Conservation (phyloP, 148 eudicot genomes). For the Salicornia ramosissima region DNA sequence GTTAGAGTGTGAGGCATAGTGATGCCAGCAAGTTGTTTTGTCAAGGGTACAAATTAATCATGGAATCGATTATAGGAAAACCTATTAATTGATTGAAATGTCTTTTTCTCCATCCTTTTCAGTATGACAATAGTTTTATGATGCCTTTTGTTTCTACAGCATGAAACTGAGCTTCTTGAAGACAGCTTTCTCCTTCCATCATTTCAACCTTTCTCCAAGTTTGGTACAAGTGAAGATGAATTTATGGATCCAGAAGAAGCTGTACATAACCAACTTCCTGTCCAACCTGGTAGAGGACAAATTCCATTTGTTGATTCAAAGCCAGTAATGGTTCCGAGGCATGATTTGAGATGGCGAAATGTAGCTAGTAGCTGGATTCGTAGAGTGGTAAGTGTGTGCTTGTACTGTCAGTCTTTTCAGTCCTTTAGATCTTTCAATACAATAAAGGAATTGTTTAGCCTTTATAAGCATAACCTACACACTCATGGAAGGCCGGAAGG, state of each 20-base stretch:
- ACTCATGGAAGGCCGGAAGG: background rate
- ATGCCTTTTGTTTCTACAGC: conserved; percentile 37
- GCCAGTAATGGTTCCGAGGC: conserved; percentile 46
- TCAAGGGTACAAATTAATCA: background rate
- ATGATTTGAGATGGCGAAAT: conserved; percentile 59
- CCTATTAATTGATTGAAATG: background rate
- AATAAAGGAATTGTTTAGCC: background rate
- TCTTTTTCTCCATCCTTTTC: background rate
- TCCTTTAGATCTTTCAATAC: background rate
- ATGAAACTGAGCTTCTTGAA: conserved; percentile 82
- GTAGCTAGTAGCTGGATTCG: conserved; percentile 60
- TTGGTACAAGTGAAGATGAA: conserved; percentile 86
- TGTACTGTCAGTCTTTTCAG: background rate
- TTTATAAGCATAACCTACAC: background rate
- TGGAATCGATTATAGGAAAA: background rate
- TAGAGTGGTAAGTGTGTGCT: conserved; percentile 53
- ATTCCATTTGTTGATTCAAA: conserved; percentile 44
- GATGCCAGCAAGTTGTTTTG: background rate
- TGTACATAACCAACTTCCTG: conserved; percentile 39
- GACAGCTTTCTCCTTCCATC: conserved; percentile 75
- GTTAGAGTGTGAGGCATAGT: background rate
- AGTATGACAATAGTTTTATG: background rate
- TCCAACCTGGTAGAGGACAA: conserved; percentile 40
- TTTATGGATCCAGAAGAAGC: conserved; percentile 81
- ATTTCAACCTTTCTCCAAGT: conserved; percentile 69